Conservation (phyloP, 257 asterid species). For the Fraxinus quadrangulata region DNA sequence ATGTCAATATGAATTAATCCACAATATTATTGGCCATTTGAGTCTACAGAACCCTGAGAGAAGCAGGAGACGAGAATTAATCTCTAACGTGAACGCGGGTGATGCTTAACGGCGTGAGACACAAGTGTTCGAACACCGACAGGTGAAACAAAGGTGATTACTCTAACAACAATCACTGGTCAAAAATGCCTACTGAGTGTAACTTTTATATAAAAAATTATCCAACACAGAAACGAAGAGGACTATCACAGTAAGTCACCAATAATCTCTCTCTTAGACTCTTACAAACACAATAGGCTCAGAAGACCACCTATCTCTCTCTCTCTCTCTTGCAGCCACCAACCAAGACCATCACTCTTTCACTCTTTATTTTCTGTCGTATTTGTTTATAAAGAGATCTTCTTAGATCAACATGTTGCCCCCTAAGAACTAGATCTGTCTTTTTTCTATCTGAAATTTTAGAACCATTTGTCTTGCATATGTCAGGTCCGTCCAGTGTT, state of each 20-base stretch:
- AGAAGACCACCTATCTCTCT: neutral
- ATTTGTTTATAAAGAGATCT: neutral
- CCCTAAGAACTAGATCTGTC: neutral
- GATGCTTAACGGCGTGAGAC: no score
- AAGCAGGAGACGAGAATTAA: slow-evolving; percentile 15
- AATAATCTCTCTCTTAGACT: neutral
- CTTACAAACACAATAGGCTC: neutral
- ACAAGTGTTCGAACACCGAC: no score
- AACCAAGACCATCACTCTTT: neutral
- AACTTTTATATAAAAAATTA: neutral
- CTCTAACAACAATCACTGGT: no score
- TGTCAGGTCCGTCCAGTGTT: neutral
- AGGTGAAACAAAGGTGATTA: no score
- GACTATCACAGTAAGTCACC: neutral
- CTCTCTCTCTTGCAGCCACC: neutral
- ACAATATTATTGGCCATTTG: neutral
- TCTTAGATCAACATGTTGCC: neutral
- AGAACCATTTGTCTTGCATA: neutral
- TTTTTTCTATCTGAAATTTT: neutral
- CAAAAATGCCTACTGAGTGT: no score
- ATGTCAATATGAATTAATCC: neutral
- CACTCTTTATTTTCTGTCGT: neutral
- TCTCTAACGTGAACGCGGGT: neutral
- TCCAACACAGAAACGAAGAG: neutral
- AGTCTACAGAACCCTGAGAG: slow-evolving; percentile 3